phyloP scores from a whole-genome alignment of 495 filamentous ascomycete species.

The Pseudomonodictys pantanalensis region DNA sequence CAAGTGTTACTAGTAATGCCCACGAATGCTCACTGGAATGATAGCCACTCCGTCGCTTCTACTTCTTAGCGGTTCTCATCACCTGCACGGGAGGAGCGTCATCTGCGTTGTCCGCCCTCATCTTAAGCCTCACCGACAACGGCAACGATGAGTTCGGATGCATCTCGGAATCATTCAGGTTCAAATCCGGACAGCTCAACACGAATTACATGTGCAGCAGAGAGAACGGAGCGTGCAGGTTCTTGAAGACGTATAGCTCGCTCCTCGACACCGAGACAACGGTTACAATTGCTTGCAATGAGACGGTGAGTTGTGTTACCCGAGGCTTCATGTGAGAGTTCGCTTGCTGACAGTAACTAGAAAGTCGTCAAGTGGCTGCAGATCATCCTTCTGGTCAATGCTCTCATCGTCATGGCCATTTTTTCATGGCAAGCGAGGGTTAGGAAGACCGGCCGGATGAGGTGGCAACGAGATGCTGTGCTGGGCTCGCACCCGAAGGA shows the following conservation, averaged over 20 bases:
- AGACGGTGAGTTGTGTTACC: not conserved
- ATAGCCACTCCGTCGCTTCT: slow-evolving; percentile 5
- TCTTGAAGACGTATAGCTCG: not conserved
- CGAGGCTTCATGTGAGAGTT: not conserved
- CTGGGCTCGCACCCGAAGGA: too few species aligned
- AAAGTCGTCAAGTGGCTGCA: not conserved
- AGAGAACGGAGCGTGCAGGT: not conserved
- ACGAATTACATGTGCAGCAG: not conserved
- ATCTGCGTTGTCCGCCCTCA: not conserved
- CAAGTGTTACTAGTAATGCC: not conserved
- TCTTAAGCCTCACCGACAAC: not conserved
- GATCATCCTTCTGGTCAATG: not conserved
- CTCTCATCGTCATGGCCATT: not conserved
- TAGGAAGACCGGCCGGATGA: too few species aligned
- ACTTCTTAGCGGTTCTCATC: not conserved
- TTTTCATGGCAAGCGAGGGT: not conserved
- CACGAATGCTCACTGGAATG: not conserved
- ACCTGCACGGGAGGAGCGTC: not conserved
- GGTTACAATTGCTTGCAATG: not conserved
- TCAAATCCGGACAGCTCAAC: not conserved
- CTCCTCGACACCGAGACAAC: not conserved
- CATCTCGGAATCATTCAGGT: not conserved
- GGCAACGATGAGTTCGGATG: not conserved
- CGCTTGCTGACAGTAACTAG: not conserved
- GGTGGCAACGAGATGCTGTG: too few species aligned